phyloP scores from a whole-genome alignment of 208 protist species.

The Porcisia hertigi region DNA sequence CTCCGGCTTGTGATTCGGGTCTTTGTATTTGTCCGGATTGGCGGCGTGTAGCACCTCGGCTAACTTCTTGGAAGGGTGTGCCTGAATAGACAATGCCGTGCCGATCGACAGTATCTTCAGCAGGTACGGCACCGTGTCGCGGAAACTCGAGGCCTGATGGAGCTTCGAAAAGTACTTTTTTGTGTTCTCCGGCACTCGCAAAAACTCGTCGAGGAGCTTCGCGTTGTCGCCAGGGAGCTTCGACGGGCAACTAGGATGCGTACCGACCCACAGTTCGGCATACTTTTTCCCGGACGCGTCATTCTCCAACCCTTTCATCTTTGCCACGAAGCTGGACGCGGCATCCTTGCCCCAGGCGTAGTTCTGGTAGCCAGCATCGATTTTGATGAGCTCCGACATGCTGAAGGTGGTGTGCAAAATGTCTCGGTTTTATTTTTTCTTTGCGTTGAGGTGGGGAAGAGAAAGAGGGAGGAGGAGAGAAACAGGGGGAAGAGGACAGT shows the following conservation, averaged over 20 bases:
- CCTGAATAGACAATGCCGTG: conserved; percentile 97
- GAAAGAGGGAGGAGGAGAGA: not conserved
- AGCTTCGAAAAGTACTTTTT: conserved; percentile 58
- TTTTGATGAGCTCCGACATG: conserved; percentile 49
- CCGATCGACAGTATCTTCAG: conserved; percentile 96
- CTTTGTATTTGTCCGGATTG: conserved; percentile 96
- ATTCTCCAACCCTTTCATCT: conserved; percentile 64
- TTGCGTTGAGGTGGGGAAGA: not conserved
- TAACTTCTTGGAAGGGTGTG: conserved; percentile 96
- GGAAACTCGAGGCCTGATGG: conserved; percentile 58
- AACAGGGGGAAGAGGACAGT: not conserved
- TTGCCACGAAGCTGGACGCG: conserved; percentile 78
- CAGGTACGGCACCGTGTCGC: conserved; percentile 92
- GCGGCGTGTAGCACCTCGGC: conserved; percentile 88
- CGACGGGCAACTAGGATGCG: conserved; percentile 94
- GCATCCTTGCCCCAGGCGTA: conserved; percentile 88
- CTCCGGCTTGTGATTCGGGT: conserved; percentile 99
- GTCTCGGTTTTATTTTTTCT: not conserved
- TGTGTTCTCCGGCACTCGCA: conserved; percentile 42
- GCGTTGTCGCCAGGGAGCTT: conserved; percentile 34
- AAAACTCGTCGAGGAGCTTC: conserved; percentile 60
- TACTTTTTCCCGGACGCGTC: conserved; percentile 65
- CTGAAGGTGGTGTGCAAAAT: not conserved
- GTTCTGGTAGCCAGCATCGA: conserved; percentile 77
- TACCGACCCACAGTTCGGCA: conserved; percentile 98